A percentile compares a stretch with the other conserved stretches of the same genome.
phyloP scores from a whole-genome alignment of 2,329 filamentous ascomycete genomes.

The Orbilia blumenaviensis region DNA sequence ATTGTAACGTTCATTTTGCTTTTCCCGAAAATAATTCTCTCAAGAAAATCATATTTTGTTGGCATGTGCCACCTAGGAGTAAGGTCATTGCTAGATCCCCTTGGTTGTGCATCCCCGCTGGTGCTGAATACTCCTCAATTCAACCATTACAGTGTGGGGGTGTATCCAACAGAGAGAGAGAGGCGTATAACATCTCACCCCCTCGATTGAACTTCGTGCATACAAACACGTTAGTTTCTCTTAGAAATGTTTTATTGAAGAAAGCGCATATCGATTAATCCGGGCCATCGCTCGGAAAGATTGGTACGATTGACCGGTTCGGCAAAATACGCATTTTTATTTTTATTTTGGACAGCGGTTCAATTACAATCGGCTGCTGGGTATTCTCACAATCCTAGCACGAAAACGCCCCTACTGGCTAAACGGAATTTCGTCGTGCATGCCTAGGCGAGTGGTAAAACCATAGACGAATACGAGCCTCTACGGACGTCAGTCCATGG shows the following conservation, averaged over 20 bases:
- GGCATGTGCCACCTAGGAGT: no score
- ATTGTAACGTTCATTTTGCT: no score
- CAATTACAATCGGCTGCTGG: constrained; percentile 7
- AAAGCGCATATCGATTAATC: not conserved
- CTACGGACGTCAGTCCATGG: not conserved
- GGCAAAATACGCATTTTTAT: not conserved
- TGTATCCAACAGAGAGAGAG: no score
- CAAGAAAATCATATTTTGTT: no score
- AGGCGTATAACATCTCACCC: no score
- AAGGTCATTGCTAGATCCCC: no score
- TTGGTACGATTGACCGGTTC: not conserved
- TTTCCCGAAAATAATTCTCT: no score
- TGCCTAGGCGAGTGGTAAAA: constrained; percentile 11
- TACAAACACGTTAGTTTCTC: not conserved
- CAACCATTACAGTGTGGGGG: no score
- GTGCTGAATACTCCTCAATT: no score
- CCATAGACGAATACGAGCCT: constrained; percentile 33
- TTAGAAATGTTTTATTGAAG: not conserved
- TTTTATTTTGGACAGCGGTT: not conserved
- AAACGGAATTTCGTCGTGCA: constrained; percentile 20
- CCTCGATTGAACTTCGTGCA: no score
- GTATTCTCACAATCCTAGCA: constrained; percentile 4
- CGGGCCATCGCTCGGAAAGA: not conserved
- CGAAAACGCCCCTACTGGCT: constrained; percentile 17
- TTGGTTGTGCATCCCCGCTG: no score